Base-by-base conservation (phyloP, 495 filamentous ascomycete genomes). In the Xylaria bambusicola region DNA sequence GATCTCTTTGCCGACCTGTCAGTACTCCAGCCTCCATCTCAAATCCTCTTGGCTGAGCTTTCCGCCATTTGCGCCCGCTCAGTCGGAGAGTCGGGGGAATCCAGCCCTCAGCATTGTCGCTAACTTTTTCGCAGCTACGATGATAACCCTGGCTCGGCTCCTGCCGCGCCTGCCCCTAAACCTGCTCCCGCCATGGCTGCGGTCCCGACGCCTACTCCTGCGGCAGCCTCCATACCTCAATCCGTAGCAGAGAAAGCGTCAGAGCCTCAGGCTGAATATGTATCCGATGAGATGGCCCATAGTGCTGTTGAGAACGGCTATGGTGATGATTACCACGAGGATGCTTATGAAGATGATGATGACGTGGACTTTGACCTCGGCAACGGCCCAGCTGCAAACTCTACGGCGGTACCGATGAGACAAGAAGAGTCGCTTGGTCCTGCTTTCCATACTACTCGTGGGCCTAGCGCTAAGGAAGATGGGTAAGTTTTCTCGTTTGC, bases 1-100 rank as follows among this genome's bases (percentile, higher is more conserved):
- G 94, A 98, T 82, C 88, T 98, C 68, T 98, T 98, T 73, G 94
- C 92, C 63, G 94, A 98, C 78, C 85, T 98, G 94, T 98, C 82
- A 72, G 92, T 82, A 38, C 23, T 23, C 42, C 44, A 12, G 33
- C 26, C 49, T 7, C 42, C 15, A 55, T 20, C 51, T 8, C 24
- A 4, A 38, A 40, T 31, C 27, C 45, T 26, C 12, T 9, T 38
- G 21, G 17, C 29, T 1, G 15, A n/a, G 12, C 42, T 24, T 21
- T 35, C n/a, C 18, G 8, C 21, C 17, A 27, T 51, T 27, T 42
- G 23, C 44, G 27, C 26, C 13, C 1, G 21, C n/a, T 31, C 36
- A 10, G 2, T 44, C 29, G 3, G 9, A 24, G 23, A 9, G 15
- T 12, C 26, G 5, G 5, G 29, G n/a, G n/a, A n/a, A n/a, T 15